Conservation (phyloP, 306 rosid genomes). For the Sesbania bispinosa region DNA sequence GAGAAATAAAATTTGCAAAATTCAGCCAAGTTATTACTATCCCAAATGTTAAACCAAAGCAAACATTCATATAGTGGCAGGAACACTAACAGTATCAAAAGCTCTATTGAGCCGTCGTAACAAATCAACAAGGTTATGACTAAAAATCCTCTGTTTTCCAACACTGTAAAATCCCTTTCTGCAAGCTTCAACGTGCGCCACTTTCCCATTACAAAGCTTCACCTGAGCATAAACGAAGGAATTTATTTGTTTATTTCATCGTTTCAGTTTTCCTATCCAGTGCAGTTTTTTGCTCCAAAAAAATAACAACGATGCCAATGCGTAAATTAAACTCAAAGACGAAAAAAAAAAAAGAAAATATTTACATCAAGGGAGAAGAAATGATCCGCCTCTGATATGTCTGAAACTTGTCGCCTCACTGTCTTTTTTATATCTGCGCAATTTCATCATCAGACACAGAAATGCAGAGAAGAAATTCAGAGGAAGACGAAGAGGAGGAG, state of each 20-base stretch:
- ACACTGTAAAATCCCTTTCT: conserved; percentile 74
- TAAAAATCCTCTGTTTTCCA: conserved; percentile 76
- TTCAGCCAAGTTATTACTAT: neutral
- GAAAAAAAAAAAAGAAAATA: neutral
- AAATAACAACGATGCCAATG: too few relatives aligned
- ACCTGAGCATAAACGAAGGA: too few relatives aligned
- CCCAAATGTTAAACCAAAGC: neutral
- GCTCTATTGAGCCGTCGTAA: conserved; percentile 86
- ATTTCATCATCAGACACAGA: neutral
- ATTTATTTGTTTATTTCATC: too few relatives aligned
- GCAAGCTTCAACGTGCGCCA: conserved; percentile 86
- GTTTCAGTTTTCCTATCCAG: too few relatives aligned
- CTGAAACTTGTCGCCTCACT: conserved; percentile 54
- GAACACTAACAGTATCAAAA: conserved; percentile 59
- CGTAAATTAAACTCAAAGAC: neutral
- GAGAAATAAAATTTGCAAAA: conserved; percentile 6
- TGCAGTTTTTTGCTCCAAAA: too few relatives aligned
- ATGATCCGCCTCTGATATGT: conserved; percentile 58
- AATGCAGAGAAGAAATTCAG: too few relatives aligned
- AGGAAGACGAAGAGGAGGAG: too few relatives aligned
- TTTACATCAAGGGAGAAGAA: conserved; percentile 84
- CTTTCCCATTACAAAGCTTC: conserved; percentile 89
- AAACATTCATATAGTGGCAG: neutral
- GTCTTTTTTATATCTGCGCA: conserved; percentile 70
- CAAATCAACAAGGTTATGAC: conserved; percentile 88